phyloP scores from a whole-genome alignment of 441 rosid species.

The Omphalea diandra region DNA sequence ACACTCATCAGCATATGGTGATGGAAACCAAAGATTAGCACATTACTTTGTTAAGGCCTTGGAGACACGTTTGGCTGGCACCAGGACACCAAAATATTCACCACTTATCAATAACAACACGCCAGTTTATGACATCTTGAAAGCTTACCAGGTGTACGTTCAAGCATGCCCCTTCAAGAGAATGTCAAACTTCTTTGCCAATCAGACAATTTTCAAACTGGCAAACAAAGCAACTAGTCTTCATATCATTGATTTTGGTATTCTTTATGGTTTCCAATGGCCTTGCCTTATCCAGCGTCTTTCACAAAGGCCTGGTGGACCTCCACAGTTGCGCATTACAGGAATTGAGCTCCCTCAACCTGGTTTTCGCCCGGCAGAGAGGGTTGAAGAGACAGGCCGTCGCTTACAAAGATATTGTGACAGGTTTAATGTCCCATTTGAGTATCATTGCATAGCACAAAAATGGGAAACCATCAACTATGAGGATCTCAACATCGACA shows the following conservation, averaged over 20 bases:
- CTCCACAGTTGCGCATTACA: conserved; percentile 75
- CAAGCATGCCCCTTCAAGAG: conserved; percentile 61
- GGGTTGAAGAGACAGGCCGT: conserved; percentile 77
- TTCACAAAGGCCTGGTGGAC: conserved; percentile 52
- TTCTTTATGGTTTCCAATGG: conserved; percentile 95
- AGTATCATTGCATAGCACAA: conserved; percentile 63
- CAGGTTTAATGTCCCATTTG: conserved; percentile 70
- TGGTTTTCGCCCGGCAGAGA: conserved; percentile 78
- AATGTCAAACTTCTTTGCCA: conserved; percentile 68
- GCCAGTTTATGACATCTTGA: conserved; percentile 59
- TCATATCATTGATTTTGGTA: conserved; percentile 85
- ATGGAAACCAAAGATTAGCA: conserved; percentile 72
- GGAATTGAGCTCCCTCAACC: conserved; percentile 91
- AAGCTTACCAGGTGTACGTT: conserved; percentile 54
- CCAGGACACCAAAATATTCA: conserved; percentile 39
- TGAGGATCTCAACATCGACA: conserved; percentile 60
- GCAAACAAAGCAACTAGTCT: conserved; percentile 55
- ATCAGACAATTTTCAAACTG: conserved; percentile 48
- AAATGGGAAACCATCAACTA: conserved; percentile 82
- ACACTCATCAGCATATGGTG: conserved; percentile 61
- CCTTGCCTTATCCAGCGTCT: conserved; percentile 83
- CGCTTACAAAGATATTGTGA: conserved; percentile 66
- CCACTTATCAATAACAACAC: conserved; percentile 31
- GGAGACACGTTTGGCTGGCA: conserved; percentile 72
- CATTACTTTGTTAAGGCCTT: conserved; percentile 71